phyloP scores from a whole-genome alignment of 192 early-diverging fungal species.

The Umbelopsis sp. region DNA sequence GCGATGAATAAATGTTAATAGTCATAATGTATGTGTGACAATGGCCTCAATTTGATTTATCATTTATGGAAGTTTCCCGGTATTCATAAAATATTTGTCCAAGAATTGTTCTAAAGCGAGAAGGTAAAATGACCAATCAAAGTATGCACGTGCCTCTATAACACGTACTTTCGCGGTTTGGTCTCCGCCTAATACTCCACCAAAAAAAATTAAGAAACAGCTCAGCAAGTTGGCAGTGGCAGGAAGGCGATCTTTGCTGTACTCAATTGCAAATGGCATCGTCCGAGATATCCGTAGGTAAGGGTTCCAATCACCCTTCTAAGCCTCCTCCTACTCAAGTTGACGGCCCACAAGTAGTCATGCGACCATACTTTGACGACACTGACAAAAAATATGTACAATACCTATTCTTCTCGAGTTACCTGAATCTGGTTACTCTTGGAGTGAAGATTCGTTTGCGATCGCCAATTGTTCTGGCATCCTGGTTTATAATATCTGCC shows the following conservation, averaged over 20 bases:
- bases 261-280: neutral
- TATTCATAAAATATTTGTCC: neutral
- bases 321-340: neutral
- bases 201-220: neutral
- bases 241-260: neutral
- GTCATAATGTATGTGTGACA: neutral
- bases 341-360: constrained; percentile 24
- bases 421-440: constrained; percentile 38
- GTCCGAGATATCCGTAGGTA: neutral
- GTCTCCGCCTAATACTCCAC: neutral
- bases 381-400: constrained; percentile 40
- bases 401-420: constrained; percentile 40
- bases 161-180: neutral
- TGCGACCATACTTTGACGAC: constrained; percentile 38
- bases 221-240: neutral
- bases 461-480: constrained; percentile 22
- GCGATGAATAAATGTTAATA: neutral
- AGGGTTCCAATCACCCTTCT: neutral
- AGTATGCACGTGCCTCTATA: neutral
- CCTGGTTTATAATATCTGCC: constrained; percentile 19
- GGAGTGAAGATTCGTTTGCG: constrained; percentile 27
- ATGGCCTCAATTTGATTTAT: neutral
- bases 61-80: neutral
- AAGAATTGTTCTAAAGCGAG: neutral
- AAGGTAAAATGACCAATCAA: neutral